Evolutionary conservation across 495 filamentous ascomycete species (phyloP).

Genomic region (Darksidea phi): DNA sequence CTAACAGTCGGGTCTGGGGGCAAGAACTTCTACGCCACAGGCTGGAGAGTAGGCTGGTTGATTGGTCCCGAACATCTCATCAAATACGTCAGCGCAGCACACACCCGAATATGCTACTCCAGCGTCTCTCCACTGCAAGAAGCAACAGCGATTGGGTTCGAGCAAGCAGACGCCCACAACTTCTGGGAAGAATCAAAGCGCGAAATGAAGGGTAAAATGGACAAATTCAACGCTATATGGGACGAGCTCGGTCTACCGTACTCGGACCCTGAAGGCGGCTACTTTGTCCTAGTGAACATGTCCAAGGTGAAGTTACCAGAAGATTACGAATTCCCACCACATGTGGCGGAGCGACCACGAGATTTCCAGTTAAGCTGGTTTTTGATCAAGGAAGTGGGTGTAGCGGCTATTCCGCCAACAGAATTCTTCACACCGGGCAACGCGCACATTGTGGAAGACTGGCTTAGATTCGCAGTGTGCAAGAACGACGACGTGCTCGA

Average conservation of each 20-base stretch:
- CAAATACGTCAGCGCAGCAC: constrained; percentile 86
- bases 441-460: constrained; percentile 83
- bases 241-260: constrained; percentile 87
- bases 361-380: constrained; percentile 97
- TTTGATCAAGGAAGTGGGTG: constrained; percentile 90
- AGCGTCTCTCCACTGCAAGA: constrained; percentile 92
- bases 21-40: constrained; percentile 97
- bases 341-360: constrained; percentile 78
- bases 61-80: constrained; percentile 87
- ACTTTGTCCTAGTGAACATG: constrained; percentile 94
- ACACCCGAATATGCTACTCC: constrained; percentile 95
- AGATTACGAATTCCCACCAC: constrained; percentile 81
- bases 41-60: constrained; percentile 94
- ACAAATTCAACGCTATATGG: constrained; percentile 81
- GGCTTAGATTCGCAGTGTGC: constrained; percentile 92
- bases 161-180: constrained; percentile 74
- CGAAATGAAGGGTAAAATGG: constrained; percentile 90
- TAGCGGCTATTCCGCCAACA: constrained; percentile 92
- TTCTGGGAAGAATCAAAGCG: constrained; percentile 86
- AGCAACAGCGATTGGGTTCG: constrained; percentile 93
- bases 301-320: constrained; percentile 75
- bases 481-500: constrained; percentile 91
- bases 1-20: constrained; percentile 92
- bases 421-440: constrained; percentile 92
- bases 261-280: constrained; percentile 91